phyloP scores from a whole-genome alignment of 768 basidiomycete genomes.

The Russula dissimulans region DNA sequence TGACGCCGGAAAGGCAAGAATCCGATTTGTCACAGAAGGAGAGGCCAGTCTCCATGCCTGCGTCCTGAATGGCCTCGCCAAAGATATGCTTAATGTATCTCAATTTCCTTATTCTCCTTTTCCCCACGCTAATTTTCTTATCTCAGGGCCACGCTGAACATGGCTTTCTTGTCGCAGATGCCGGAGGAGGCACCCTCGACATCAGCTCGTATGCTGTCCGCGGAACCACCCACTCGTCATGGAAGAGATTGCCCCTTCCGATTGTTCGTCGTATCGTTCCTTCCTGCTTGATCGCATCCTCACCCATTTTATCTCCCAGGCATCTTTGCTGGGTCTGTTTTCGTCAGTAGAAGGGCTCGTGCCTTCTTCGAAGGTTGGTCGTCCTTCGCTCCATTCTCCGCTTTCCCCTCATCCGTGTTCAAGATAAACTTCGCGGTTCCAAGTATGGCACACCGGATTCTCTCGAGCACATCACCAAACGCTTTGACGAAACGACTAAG shows the following conservation, averaged over 20 bases:
- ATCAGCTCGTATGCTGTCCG: constrained; percentile 74
- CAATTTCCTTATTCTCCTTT: background rate
- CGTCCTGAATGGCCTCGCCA: constrained; percentile 66
- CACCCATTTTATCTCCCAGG: constrained; percentile 30
- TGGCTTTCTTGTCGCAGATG: constrained; percentile 73
- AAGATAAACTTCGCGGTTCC: constrained; percentile 65
- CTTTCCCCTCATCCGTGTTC: background rate
- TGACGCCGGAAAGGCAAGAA: constrained; percentile 60
- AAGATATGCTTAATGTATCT: constrained; percentile 64
- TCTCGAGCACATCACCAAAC: constrained; percentile 69
- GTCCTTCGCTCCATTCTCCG: background rate
- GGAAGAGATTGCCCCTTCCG: constrained; percentile 76
- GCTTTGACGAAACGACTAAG: constrained; percentile 79
- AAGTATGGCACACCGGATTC: constrained; percentile 64
- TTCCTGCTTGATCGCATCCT: background rate
- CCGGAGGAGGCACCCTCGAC: constrained; percentile 74
- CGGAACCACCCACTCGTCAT: constrained; percentile 63
- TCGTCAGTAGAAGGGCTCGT: constrained; percentile 67
- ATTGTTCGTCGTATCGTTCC: constrained; percentile 41
- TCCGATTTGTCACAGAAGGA: constrained; percentile 76
- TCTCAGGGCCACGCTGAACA: constrained; percentile 59
- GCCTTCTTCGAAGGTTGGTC: constrained; percentile 58
- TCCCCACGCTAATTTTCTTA: background rate
- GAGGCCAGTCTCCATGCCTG: constrained; percentile 80
- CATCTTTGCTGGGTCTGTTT: constrained; percentile 76